Conservation (phyloP, 129 eudicot genomes). For the Sambucus nigra region DNA sequence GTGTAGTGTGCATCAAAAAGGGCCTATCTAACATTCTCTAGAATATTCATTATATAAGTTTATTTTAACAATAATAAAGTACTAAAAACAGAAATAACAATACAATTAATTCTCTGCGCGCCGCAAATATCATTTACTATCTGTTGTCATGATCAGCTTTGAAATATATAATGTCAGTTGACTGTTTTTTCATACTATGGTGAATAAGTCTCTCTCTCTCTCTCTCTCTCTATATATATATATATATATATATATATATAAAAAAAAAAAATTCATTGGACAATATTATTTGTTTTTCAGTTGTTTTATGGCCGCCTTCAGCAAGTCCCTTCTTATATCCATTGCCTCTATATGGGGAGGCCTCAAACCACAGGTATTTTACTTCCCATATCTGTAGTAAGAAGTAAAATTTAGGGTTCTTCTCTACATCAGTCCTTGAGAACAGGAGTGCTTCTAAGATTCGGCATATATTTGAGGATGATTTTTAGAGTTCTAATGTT, state of each 20-base stretch:
- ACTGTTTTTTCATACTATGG: neutral
- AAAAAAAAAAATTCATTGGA: too few species aligned
- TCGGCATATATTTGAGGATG: neutral
- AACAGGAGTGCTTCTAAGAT: constrained; percentile 8
- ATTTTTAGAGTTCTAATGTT: neutral
- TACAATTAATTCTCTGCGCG: too few species aligned
- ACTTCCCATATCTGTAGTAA: constrained; percentile 4
- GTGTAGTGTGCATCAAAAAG: too few species aligned
- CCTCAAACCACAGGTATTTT: constrained; percentile 89
- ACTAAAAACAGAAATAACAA: too few species aligned
- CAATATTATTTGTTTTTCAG: constrained; percentile 26
- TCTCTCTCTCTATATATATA: too few species aligned
- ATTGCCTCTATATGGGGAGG: constrained; percentile 81
- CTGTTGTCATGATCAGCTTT: neutral
- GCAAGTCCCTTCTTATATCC: constrained; percentile 73
- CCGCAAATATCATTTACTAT: neutral
- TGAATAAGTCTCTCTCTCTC: constrained; percentile 4
- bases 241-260: too few species aligned
- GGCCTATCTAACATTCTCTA: too few species aligned
- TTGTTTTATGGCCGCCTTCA: constrained; percentile 91
- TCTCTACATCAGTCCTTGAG: neutral
- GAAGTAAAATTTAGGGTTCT: constrained; percentile 12
- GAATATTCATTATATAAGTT: too few species aligned
- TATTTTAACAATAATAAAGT: too few species aligned
- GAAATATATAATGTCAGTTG: neutral